Percentiles rank a stretch among this genome's conserved stretches.
Evolutionary conservation across 2,329 filamentous ascomycete species (phyloP).

Genomic region (Cryphonectria naterciae): DNA sequence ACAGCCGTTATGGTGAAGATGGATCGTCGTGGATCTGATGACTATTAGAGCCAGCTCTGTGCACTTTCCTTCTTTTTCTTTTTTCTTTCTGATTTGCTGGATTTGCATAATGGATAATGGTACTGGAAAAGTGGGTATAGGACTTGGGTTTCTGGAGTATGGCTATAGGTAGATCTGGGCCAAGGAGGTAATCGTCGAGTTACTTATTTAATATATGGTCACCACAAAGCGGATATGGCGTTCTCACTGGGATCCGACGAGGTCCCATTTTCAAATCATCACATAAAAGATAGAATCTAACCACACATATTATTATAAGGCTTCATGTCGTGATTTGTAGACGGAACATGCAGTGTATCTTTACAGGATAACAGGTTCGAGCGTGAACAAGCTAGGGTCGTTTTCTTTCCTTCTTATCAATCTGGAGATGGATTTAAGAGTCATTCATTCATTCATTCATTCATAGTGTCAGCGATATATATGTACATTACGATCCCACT

Average conservation of each 20-base stretch:
- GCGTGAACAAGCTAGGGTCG: neutral
- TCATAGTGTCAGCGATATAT: neutral
- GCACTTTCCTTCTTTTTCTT: neutral
- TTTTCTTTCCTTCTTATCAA: neutral
- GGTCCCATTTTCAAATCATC: neutral
- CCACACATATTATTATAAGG: neutral
- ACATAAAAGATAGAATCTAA: neutral
- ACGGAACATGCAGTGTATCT: neutral
- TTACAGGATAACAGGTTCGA: neutral
- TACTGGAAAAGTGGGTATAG: neutral
- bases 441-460: neutral
- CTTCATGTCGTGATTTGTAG: neutral
- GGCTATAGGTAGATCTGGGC: neutral
- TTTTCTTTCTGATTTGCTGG: neutral
- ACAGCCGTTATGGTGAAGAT: conserved; percentile 15
- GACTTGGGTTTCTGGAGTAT: neutral
- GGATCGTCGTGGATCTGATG: conserved; percentile 4
- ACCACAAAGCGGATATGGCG: neutral
- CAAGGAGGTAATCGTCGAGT: neutral
- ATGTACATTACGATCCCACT: neutral
- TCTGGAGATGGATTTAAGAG: neutral
- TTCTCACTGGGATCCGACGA: neutral
- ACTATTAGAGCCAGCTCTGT: neutral
- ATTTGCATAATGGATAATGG: neutral
- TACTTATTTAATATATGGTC: neutral